Base-by-base conservation (phyloP, 306 rosid species). In the Gleditsia sinensis region DNA sequence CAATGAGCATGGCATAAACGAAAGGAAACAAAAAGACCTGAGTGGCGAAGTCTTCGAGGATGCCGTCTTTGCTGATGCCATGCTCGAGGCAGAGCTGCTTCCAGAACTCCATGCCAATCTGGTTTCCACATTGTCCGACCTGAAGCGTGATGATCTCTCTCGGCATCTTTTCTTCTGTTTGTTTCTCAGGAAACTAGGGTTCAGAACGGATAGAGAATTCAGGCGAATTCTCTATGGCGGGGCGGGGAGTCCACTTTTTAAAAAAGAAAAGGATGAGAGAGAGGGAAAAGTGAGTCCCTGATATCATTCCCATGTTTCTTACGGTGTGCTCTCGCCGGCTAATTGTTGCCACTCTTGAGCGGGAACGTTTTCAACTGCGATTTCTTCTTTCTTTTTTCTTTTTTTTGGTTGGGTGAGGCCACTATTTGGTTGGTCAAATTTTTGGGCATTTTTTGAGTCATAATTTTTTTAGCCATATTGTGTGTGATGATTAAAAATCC, bases 101-200 rank as follows among this genome's bases (percentile, higher is more conserved):
- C 98, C 97, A 93, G 83, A 93, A 93, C 81, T 93, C 98, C 98
- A 93, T 93, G 36, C 98, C 98, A 87, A 91, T 91, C 97, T 91
- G 98, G 71, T 93, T 93, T 30, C 98, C 98, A 57, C 98, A 93
- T 91, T 93, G 98, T 7, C 98, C 98, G 4, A 93, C 97, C 86
- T 94, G 98, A 34, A 94, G 84, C 0, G 97, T 94, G 81, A 94
- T 91, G 79, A 94, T 94, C 81, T 94, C 98, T 51, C 97, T 50
- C 43, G 97, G 98, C 98, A 93, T 24, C 12, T 7, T 5, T 89
- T 78, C 69, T 82, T 55, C 59, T n/a, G 42, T 16, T 76, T 30
- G 14, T 68, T 58, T 75, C 69, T 56, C 49, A n/a, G 51, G 61
- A 78, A 75, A 37, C 78, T 88, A 88, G 98, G 95, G 95, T 87